Percentiles rank a stretch among this genome's conserved stretches.
Evolutionary conservation across 495 filamentous ascomycete genomes (phyloP).

Genomic region (Trichoderma virens): DNA sequence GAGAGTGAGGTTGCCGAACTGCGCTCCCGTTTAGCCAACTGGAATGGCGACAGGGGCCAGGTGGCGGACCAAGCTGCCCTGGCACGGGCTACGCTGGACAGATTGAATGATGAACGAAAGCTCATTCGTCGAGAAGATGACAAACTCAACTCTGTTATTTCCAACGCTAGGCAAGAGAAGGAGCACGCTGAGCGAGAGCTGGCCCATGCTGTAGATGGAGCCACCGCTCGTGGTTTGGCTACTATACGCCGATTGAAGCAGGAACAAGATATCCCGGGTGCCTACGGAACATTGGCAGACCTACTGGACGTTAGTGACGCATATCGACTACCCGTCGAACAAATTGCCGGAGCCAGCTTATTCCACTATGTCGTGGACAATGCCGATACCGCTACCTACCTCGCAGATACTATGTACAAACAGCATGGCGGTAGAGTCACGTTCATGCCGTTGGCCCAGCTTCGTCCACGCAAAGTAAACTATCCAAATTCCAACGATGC

Average conservation of each 20-base stretch:
- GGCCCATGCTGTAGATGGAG: slow-evolving; percentile 80
- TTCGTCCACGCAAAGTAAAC: slow-evolving; percentile 59
- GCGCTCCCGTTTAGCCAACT: slow-evolving; percentile 67
- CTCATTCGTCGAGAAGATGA: slow-evolving; percentile 86
- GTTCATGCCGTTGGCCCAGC: slow-evolving; percentile 84
- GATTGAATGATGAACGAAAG: slow-evolving; percentile 81
- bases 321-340: slow-evolving; percentile 85
- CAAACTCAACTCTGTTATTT: slow-evolving; percentile 69
- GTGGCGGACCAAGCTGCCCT: slow-evolving; percentile 64
- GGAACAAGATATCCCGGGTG: slow-evolving; percentile 70
- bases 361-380: slow-evolving; percentile 98
- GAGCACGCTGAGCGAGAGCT: slow-evolving; percentile 68
- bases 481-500: slow-evolving; percentile 83
- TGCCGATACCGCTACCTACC: slow-evolving; percentile 73
- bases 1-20: slow-evolving; percentile 66
- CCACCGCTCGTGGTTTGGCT: slow-evolving; percentile 73
- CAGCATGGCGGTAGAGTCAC: slow-evolving; percentile 81
- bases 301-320: slow-evolving; percentile 75
- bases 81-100: slow-evolving; percentile 74
- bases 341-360: slow-evolving; percentile 83
- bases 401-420: slow-evolving; percentile 72
- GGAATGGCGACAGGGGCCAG: slow-evolving; percentile 61
- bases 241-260: slow-evolving; percentile 73
- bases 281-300: slow-evolving; percentile 88
- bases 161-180: slow-evolving; percentile 63